phyloP scores from a whole-genome alignment of 2,329 filamentous ascomycete species.

The Neurospora crassa region DNA sequence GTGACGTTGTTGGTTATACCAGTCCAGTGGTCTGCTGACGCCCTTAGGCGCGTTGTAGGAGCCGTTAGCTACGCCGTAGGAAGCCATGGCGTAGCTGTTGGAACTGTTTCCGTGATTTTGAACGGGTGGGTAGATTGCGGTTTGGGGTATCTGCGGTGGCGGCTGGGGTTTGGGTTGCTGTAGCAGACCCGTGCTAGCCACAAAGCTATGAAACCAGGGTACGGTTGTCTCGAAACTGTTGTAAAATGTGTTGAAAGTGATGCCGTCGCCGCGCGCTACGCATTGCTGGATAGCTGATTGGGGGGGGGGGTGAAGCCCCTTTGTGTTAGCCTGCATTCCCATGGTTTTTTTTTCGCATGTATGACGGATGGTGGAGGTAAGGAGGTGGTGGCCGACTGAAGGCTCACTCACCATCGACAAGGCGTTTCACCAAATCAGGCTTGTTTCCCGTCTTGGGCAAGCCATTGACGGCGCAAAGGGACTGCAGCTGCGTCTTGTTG shows the following conservation, averaged over 20 bases:
- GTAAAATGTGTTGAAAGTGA: neutral
- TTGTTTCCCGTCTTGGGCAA: conserved; percentile 79
- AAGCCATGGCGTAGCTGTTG: conserved; percentile 9
- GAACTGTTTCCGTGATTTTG: neutral
- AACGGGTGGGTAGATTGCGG: conserved; percentile 5
- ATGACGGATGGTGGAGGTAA: conserved; percentile 1
- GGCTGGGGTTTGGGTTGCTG: neutral
- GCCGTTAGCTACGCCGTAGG: neutral
- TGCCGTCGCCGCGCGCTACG: neutral
- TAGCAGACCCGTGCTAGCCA: neutral
- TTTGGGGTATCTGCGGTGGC: conserved; percentile 1
- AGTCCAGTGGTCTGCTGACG: neutral
- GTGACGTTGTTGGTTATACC: neutral
- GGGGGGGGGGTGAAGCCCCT: neutral
- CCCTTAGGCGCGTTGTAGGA: conserved; percentile 5
- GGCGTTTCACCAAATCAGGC: conserved; percentile 66
- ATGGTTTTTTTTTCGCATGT: conserved; percentile 1
- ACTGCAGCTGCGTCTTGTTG: conserved; percentile 58
- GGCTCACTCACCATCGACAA: conserved; percentile 60
- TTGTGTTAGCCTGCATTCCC: conserved; percentile 9
- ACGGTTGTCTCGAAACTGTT: neutral
- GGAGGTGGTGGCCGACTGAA: conserved; percentile 6
- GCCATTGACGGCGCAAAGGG: conserved; percentile 65
- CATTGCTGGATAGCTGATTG: neutral
- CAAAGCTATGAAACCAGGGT: neutral